Evolutionary conservation across 2,329 filamentous ascomycete genomes (phyloP), one percentile per base, ranked within the genome.

Genomic region (Aspergillus cejpii): DNA sequence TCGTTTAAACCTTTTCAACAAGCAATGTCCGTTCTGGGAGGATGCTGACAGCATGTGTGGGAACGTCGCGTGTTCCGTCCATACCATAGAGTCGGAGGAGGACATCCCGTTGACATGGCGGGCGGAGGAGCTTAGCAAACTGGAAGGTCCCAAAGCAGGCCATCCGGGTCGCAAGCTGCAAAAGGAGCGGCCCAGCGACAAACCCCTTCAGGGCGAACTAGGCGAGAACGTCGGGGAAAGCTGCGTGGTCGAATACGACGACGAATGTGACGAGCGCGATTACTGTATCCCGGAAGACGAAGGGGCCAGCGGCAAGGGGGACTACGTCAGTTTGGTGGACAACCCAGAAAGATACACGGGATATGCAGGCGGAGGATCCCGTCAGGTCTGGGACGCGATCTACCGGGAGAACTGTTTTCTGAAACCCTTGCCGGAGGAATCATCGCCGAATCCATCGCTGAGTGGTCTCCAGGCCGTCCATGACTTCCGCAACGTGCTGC

Each of bases 271-370:
- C 70, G 86, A 96, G 55, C 80, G 92, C 53, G 92, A 98, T 65
- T 98, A 97, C 67, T 98, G 92, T 68, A 81, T 97, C 3, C 88
- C 89, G 0, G 92, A 98, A 58, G 92, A 98, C 62, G 90, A 97
- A 70, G 87, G 86, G 59, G 82, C 85, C 5, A 77, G 77, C 39
- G 85, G 79, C 7, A 95, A 95, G 67, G 92, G 92, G 31, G 92
- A 97, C 74, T 98, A 98, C 64, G 92, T 98, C 58, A 94, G 87
- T 68, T 74, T 98, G 54, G 75, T 94, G 39, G 85, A 88, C 64
- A 98, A 98, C 62, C 91, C 91, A 1, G 91, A 98, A 64, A 80
- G 90, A 47, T 98, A 95, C 68, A 98, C 92, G 0, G 92, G 92
- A 39, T 98, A 97, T 62, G 79, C 84, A 6, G 92, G 92, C 43